These are phyloP conservation scores for Leccinum sublutescens DNA, from an alignment of 768 basidiomycete species.

Conservation along the genomic window DNA sequence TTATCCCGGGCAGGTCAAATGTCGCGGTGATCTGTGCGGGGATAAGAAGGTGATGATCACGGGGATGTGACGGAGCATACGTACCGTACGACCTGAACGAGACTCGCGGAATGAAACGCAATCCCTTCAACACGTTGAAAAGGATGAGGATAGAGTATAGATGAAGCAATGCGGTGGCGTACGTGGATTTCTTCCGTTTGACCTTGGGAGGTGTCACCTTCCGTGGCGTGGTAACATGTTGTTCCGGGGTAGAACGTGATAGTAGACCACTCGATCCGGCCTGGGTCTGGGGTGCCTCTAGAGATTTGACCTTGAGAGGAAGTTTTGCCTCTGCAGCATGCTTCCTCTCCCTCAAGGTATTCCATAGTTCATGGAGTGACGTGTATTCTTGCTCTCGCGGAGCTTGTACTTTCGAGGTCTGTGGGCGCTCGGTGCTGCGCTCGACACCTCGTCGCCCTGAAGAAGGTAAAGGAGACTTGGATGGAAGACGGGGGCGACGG, in stretches of 20 bases:
- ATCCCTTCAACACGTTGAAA: constrained; percentile 19
- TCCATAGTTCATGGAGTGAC: constrained; percentile 63
- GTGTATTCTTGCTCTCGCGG: constrained; percentile 26
- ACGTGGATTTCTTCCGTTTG: constrained; percentile 67
- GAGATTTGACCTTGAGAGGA: constrained; percentile 67
- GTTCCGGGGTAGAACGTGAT: constrained; percentile 28
- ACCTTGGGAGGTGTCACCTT: constrained; percentile 40
- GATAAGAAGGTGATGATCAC: constrained; percentile 19
- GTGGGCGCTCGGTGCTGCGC: constrained; percentile 23
- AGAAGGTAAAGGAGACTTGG: constrained; percentile 15
- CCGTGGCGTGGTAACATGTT: constrained; percentile 19
- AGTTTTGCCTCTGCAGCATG: constrained; percentile 64
- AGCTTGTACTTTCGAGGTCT: constrained; percentile 13
- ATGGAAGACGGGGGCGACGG: constrained; percentile 23
- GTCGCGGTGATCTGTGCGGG: constrained; percentile 55
- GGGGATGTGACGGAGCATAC: constrained; percentile 21
- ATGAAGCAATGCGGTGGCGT: constrained; percentile 38
- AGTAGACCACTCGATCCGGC: constrained; percentile 15
- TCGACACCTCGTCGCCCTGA: constrained; percentile 16
- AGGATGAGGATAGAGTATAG: constrained; percentile 13
- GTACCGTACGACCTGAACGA: constrained; percentile 57
- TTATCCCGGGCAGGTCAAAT: constrained; percentile 65
- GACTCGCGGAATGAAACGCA: constrained; percentile 74
- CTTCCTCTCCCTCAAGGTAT: constrained; percentile 61
- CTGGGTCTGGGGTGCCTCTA: constrained; percentile 41